A percentile compares a stretch with the other conserved stretches of the same genome.
phyloP scores from a whole-genome alignment of 768 basidiomycete species.

The Trametes cingulata region DNA sequence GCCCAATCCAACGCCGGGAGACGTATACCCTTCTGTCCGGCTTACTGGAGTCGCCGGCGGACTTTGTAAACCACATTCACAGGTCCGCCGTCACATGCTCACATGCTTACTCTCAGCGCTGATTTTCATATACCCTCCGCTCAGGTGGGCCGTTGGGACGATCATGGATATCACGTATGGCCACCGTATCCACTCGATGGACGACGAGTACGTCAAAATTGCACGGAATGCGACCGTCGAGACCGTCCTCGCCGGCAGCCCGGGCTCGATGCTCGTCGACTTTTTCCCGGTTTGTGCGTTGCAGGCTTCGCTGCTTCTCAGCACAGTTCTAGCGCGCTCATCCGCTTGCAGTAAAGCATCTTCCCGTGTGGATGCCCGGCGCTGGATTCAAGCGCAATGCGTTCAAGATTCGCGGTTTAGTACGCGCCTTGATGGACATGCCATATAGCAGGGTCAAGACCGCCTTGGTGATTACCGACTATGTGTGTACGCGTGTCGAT shows the following conservation, averaged over 20 bases:
- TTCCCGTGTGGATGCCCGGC: conserved; percentile 28
- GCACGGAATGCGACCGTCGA: conserved; percentile 29
- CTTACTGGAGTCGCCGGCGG: conserved; percentile 30
- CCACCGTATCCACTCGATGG: conserved; percentile 30
- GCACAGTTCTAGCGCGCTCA: neutral
- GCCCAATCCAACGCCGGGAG: conserved; percentile 29
- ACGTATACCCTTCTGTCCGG: conserved; percentile 27
- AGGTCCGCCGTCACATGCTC: conserved; percentile 23
- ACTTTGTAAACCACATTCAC: conserved; percentile 30
- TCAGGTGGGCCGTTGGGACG: conserved; percentile 32
- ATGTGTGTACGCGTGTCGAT: neutral
- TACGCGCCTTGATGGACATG: conserved; percentile 12
- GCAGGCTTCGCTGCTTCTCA: neutral
- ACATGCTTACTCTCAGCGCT: neutral
- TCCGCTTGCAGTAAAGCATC: conserved; percentile 21
- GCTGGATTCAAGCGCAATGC: conserved; percentile 27
- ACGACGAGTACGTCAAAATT: conserved; percentile 33
- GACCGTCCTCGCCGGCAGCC: conserved; percentile 26
- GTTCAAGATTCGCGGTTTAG: conserved; percentile 9
- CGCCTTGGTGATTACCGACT: conserved; percentile 10
- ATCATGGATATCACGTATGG: conserved; percentile 38
- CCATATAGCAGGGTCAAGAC: conserved; percentile 26
- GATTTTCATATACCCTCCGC: neutral
- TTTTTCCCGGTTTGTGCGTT: conserved; percentile 35
- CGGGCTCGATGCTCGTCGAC: conserved; percentile 35